phyloP scores from a whole-genome alignment of 768 basidiomycete genomes.

The Auriscalpium microsporum region DNA sequence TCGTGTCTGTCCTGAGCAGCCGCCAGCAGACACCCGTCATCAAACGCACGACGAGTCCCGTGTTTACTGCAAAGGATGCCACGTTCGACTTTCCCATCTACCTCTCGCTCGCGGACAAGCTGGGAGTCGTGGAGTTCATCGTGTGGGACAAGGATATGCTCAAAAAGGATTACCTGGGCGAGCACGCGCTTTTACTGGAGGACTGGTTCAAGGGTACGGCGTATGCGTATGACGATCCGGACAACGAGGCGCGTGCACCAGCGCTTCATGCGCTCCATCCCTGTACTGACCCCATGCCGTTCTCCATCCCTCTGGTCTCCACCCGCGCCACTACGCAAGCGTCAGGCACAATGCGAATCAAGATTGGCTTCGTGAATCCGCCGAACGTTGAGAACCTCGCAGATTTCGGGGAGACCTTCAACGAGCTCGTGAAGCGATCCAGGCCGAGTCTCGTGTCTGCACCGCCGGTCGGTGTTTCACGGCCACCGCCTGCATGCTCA shows the following conservation, averaged over 20 bases:
- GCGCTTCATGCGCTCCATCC: constrained; percentile 15
- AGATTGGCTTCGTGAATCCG: constrained; percentile 48
- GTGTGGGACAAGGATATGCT: constrained; percentile 92
- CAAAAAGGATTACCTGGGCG: constrained; percentile 90
- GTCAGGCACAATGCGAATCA: constrained; percentile 48
- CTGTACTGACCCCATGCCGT: constrained; percentile 21
- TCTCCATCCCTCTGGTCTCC: constrained; percentile 38
- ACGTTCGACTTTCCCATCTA: constrained; percentile 89
- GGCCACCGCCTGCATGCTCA: too few relatives aligned
- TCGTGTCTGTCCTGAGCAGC: constrained; percentile 48
- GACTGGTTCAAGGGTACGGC: constrained; percentile 64
- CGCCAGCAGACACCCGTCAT: constrained; percentile 66
- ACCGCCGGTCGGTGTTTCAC: constrained; percentile 46
- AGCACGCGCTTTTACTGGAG: constrained; percentile 67
- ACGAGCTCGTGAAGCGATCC: constrained; percentile 54
- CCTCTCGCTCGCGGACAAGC: constrained; percentile 59
- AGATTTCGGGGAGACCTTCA: constrained; percentile 53
- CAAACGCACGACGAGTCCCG: constrained; percentile 65
- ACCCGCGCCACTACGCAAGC: constrained; percentile 39
- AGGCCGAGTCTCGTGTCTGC: constrained; percentile 64
- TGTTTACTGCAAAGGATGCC: constrained; percentile 56
- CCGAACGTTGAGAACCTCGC: constrained; percentile 36
- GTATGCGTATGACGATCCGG: constrained; percentile 49
- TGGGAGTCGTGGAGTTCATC: constrained; percentile 75
- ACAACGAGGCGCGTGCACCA: constrained; percentile 52